A percentile compares a stretch with the other conserved stretches of the same genome.
Conservation (phyloP, 805 yeast species). For the Suhomyces sp. region DNA sequence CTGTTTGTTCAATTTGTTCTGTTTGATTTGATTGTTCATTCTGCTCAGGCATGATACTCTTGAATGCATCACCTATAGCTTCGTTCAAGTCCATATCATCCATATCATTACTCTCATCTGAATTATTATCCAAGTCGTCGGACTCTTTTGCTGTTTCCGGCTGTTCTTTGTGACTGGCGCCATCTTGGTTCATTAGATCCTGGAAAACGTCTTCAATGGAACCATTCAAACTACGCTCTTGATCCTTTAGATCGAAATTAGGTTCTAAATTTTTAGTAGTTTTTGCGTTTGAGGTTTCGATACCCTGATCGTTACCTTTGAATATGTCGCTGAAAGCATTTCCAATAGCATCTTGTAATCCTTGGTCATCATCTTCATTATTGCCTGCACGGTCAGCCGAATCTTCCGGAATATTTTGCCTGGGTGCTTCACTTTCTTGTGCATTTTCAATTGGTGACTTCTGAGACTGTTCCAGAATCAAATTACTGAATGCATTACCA, state of each 20-base stretch:
- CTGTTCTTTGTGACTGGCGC: background rate
- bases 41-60: slow-evolving; percentile 7
- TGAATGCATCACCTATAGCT: slow-evolving; percentile 16
- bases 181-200: background rate
- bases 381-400: background rate
- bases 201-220: slow-evolving; percentile 17
- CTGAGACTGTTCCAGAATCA: background rate
- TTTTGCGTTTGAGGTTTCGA: background rate
- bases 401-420: background rate
- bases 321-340: slow-evolving; percentile 13
- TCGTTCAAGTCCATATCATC: slow-evolving; percentile 14
- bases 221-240: slow-evolving; percentile 3
- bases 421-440: background rate
- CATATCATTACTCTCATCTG: background rate
- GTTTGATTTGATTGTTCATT: background rate
- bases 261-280: background rate
- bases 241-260: background rate
- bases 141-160: background rate
- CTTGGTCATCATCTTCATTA: background rate
- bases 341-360: slow-evolving; percentile 14
- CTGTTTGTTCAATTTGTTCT: background rate
- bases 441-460: background rate
- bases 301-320: background rate
- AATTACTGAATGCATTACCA: slow-evolving; percentile 24
- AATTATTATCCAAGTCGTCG: background rate